Evolutionary conservation across 306 rosid species (phyloP), one percentile per base, ranked within the genome.

Genomic region (Morella rubra): DNA sequence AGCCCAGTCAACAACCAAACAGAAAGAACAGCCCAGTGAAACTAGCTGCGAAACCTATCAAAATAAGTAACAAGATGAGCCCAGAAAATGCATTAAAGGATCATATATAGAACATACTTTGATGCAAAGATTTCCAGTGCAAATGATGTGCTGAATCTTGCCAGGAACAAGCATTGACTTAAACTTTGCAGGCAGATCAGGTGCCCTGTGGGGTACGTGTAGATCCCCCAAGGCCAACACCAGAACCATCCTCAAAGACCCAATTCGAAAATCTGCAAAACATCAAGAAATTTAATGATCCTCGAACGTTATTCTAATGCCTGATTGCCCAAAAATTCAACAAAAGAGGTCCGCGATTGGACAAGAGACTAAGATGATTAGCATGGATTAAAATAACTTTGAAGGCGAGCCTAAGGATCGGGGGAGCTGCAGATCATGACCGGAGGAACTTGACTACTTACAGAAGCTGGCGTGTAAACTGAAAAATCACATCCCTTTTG

Each of bases 141-240:
- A 95, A 77, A 95, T 90, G 40, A 95, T 83, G 77, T 92, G 97
- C 84, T 95, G 98, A 91, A 95, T 95, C 90, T 95, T 95, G 67
- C 98, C 97, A 79, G 97, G 98, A 42, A 92, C 98, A 83, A 92
- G 98, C 98, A 95, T 95, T 81, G 98, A 95, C 94, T 95, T 95
- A 84, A 95, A 95, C 86, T 95, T 95, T 1, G 94, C 97, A 62
- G 98, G 98, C 72, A 95, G 86, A 87, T 92, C 98, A 83, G 91
- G 84, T n/a, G 98, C 97, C 88, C 98, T 92, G 84, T 95, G 97
- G 73, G 98, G 98, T 85, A 95, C 83, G 83, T 95, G 98, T 73
- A 92, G 83, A 88, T 92, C 97, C 88, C 98, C 98, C 86, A 95
- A 88, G 66, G 97, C 98, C 85, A 95, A 92, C 56, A 95, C 97